Base-by-base conservation (phyloP, 441 rosid genomes). In the Euphorbia corollata region DNA sequence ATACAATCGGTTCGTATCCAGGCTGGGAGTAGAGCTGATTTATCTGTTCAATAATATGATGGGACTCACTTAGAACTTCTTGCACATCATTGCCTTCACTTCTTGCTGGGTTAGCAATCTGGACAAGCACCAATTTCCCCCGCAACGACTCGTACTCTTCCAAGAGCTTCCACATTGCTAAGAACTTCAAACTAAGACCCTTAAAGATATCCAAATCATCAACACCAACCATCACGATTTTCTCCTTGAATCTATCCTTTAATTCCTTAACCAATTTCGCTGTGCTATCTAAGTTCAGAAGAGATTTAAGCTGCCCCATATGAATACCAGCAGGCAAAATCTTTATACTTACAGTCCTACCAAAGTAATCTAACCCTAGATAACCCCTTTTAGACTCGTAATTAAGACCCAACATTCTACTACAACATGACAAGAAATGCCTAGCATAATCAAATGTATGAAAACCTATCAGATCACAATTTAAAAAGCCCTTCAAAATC, bases 381-480 rank as follows among this genome's bases (percentile, higher is more conserved):
- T 85, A 80, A 54, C 97, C 97, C 74, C 97, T 84, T 56, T 86
- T 88, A 8, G 89, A 90, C 75, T 80, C 87, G 38, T 84, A 90
- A 73, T 87, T 87, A 18, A 90, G 74, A 10, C 97, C 97, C 67
- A 90, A 53, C 87, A 90, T 83, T 76, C 95, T 80, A 50, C 95
- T 84, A 41, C 97, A 90, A 55, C 89, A 88, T 3, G 97, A 83
- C 79, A 90, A 68, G 83, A 90, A 90, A 78, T 90, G 95, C 65
- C 95, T 81, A 0, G 97, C 97, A 71, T 90, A 90, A 80, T 90
- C 97, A 51, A 85, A 90, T 0, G 92, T 86, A 27, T 90, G 97
- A 70, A 90, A 90, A 1, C 97, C 97, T 9, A 90, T 74, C 76
- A 90, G 76, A 71, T 90, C 97, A 64, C 92, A 90, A 63, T 90